These are phyloP conservation scores for Akanthomyces uredinophilus DNA, from an alignment of 2,329 filamentous ascomycete species.

Conservation along the genomic window DNA sequence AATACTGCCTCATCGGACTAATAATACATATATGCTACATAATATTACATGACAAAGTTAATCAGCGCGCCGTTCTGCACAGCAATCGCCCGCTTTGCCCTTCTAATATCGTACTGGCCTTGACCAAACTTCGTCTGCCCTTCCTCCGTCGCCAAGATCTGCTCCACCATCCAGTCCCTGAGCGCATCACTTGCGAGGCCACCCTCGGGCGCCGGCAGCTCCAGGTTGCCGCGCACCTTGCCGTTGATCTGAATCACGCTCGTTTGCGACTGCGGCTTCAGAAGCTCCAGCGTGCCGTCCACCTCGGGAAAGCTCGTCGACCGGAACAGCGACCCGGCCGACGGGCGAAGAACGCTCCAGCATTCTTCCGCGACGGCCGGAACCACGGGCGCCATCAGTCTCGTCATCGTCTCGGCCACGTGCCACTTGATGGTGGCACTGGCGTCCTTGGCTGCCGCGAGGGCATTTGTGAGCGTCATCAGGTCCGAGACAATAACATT, in stretches of 20 bases:
- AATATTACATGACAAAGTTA: conserved; percentile 60
- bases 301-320: conserved; percentile 53
- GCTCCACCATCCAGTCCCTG: conserved; percentile 54
- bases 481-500: conserved; percentile 82
- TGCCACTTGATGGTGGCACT: conserved; percentile 41
- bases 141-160: conserved; percentile 57
- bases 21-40: conserved; percentile 11
- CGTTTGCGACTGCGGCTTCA: conserved; percentile 44
- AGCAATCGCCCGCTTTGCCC: conserved; percentile 60
- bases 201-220: conserved; percentile 50
- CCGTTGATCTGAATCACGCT: conserved; percentile 77
- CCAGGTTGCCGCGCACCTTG: conserved; percentile 64
- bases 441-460: conserved; percentile 42
- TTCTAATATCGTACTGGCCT: conserved; percentile 39
- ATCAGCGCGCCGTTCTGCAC: conserved; percentile 63
- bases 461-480: conserved; percentile 71
- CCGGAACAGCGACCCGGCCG: conserved; percentile 35
- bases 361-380: conserved; percentile 79
- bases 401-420: conserved; percentile 54
- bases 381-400: conserved; percentile 72
- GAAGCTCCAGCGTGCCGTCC: conserved; percentile 46
- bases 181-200: conserved; percentile 40
- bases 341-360: conserved; percentile 56
- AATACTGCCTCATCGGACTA: neutral
- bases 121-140: conserved; percentile 52